phyloP scores from a whole-genome alignment of 768 basidiomycete genomes.

The Boletus vermiculosoides region DNA sequence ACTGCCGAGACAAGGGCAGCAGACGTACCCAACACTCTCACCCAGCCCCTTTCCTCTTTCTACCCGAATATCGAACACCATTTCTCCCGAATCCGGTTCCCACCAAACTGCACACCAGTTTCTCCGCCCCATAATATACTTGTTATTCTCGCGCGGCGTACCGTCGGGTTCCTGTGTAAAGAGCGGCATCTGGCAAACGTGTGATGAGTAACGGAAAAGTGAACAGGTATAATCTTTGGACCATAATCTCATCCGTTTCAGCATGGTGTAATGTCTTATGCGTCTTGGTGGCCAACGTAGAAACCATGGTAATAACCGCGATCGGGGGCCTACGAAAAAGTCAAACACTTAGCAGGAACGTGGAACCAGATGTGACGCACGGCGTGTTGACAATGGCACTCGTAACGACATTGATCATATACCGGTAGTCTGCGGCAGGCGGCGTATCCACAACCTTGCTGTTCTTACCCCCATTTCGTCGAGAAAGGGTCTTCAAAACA shows the following conservation, averaged over 20 bases:
- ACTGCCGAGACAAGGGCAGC: background rate
- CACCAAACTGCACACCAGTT: conserved; percentile 82
- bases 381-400: conserved; percentile 98
- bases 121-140: conserved; percentile 81
- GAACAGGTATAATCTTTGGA: conserved; percentile 25
- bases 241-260: conserved; percentile 89
- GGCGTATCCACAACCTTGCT: conserved; percentile 37
- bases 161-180: conserved; percentile 81
- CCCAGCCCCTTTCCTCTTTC: conserved; percentile 84
- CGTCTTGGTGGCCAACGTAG: conserved; percentile 71
- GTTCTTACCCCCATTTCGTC: conserved; percentile 39
- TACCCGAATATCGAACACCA: conserved; percentile 82
- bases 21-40: conserved; percentile 69
- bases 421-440: conserved; percentile 68
- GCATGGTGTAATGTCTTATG: conserved; percentile 84
- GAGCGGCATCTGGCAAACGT: conserved; percentile 58
- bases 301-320: conserved; percentile 76
- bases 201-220: background rate
- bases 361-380: conserved; percentile 40
- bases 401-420: conserved; percentile 87
- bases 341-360: background rate
- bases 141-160: conserved; percentile 59
- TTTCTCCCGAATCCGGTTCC: conserved; percentile 54
- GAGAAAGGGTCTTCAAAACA: conserved; percentile 63
- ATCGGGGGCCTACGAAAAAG: conserved; percentile 50